A percentile compares a stretch with the other conserved stretches of the same genome.
These are phyloP conservation scores for Hibiscus tridactylites DNA, from an alignment of 345 rosid species.

Conservation along the genomic window DNA sequence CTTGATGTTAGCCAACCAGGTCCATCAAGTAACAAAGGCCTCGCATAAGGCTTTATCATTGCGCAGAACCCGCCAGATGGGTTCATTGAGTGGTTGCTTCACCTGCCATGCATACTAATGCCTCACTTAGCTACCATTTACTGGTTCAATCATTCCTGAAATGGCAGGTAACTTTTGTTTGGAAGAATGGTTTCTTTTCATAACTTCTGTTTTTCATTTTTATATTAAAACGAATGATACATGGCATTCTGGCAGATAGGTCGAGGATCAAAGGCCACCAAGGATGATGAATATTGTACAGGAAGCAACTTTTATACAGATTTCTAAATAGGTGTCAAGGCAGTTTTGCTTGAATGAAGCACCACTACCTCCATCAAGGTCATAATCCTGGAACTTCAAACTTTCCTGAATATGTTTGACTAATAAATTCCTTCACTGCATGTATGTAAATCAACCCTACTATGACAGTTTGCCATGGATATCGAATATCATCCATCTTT, in stretches of 20 bases:
- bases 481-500: neutral
- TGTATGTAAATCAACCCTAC: conserved; percentile 18
- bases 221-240: neutral
- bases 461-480: conserved; percentile 12
- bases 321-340: conserved; percentile 11
- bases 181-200: neutral
- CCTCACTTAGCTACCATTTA: conserved; percentile 11
- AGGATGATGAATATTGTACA: conserved; percentile 6
- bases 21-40: conserved; percentile 32
- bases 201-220: neutral
- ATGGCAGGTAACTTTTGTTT: conserved; percentile 23
- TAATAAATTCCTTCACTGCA: conserved; percentile 14
- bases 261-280: conserved; percentile 4
- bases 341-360: conserved; percentile 18
- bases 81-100: conserved; percentile 81
- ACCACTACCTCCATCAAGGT: conserved; percentile 5
- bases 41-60: conserved; percentile 37
- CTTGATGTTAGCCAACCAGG: conserved; percentile 44
- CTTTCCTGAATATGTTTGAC: neutral
- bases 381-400: neutral
- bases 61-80: conserved; percentile 45
- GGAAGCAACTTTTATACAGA: neutral
- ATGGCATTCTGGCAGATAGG: conserved; percentile 6
- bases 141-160: neutral
- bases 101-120: conserved; percentile 67